Evolutionary conservation across 352 stramenopile species (phyloP).

Genomic region (Globisporangium yorkense): DNA sequence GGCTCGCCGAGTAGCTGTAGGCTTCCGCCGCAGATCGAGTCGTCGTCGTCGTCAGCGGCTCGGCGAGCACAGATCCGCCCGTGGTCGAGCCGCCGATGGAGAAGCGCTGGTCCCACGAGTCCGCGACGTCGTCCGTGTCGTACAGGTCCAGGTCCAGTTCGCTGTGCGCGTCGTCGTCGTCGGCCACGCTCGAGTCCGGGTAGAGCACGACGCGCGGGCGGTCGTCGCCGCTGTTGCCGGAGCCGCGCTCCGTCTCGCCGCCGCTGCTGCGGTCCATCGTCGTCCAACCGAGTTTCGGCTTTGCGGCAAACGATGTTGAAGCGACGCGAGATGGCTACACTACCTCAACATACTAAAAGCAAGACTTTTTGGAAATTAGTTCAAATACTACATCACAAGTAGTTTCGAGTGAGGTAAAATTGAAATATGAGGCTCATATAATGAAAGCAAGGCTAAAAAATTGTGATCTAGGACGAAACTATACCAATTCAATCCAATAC

Average conservation of each 20-base stretch:
- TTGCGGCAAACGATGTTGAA: no score
- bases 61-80: conserved; percentile 12
- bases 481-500: no score
- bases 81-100: conserved; percentile 6
- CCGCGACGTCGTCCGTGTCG: conserved; percentile 38
- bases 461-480: no score
- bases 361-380: no score
- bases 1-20: not conserved
- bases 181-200: not conserved
- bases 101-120: conserved; percentile 15
- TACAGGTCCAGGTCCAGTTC: conserved; percentile 62
- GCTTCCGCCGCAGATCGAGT: not conserved
- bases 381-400: no score
- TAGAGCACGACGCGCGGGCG: conserved; percentile 15
- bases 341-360: no score
- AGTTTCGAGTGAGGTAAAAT: no score
- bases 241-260: conserved; percentile 1
- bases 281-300: no score
- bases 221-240: conserved; percentile 7
- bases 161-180: conserved; percentile 34
- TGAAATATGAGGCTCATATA: no score
- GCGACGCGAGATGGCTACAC: no score
- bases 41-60: not conserved
- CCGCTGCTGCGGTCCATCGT: conserved; percentile 11
- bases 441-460: no score